Conservation (phyloP, 108 stramenopile species). For the Pseudonitzschia pungens region DNA sequence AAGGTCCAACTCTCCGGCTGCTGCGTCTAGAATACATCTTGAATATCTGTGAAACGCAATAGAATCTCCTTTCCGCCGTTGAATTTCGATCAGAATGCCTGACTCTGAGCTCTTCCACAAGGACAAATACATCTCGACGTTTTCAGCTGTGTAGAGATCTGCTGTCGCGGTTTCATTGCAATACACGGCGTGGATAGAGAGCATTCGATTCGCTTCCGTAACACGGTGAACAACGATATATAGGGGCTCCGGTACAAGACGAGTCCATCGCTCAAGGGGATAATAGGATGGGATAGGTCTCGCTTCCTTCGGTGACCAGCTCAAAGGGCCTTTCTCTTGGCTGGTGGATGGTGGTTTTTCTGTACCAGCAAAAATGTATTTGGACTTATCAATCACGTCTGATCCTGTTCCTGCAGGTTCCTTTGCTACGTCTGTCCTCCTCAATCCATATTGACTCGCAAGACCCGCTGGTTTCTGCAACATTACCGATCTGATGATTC, state of each 20-base stretch:
- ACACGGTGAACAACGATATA: constrained; percentile 41
- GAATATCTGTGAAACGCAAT: constrained; percentile 79
- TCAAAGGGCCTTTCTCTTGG: too few species aligned
- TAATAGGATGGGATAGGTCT: constrained; percentile 78
- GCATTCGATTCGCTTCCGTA: constrained; percentile 59
- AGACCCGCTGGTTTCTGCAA: constrained; percentile 31
- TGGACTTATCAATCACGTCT: neutral
- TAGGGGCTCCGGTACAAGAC: constrained; percentile 40
- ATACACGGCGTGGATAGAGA: constrained; percentile 58
- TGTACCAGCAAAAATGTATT: too few species aligned
- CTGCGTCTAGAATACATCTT: constrained; percentile 76
- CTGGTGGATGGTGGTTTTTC: too few species aligned
- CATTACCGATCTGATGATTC: constrained; percentile 19
- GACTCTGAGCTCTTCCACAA: constrained; percentile 41
- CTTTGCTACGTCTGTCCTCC: too few species aligned
- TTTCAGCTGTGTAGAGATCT: constrained; percentile 41
- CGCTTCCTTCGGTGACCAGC: constrained; percentile 40
- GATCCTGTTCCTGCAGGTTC: too few species aligned
- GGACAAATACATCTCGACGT: constrained; percentile 59
- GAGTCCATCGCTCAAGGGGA: constrained; percentile 69
- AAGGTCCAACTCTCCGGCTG: constrained; percentile 67
- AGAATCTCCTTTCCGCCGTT: constrained; percentile 77
- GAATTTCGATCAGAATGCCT: constrained; percentile 68
- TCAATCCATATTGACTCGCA: too few species aligned
- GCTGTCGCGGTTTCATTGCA: constrained; percentile 53